Base-by-base conservation (phyloP, 2,329 filamentous ascomycete genomes). In the Botrytis tulipae region DNA sequence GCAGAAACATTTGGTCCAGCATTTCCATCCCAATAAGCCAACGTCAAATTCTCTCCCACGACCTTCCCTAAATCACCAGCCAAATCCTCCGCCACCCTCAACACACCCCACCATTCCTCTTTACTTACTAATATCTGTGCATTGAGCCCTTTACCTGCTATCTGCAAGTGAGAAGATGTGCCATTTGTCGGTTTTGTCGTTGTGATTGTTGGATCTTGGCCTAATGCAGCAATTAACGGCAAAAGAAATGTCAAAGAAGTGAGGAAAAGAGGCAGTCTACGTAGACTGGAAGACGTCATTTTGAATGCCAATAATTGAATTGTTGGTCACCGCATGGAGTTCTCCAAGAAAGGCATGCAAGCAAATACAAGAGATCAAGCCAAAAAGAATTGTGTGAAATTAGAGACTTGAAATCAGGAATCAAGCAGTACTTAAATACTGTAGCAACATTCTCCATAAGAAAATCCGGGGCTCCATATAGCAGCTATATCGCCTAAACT, bases 41-140 rank as follows among this genome's bases (percentile, higher is more conserved):
- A 82, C 1, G 89, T 88, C 73, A 90, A 87, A 80, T 92, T 91
- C 40, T 82, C 85, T 14, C 90, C 90, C 0, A 93, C 90, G 37
- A 70, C 65, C n/a, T 89, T 87, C 25, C 90, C 90, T 82, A 93
- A 92, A 80, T 93, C 91, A 6, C 84, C 79, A 0, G 90, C 89
- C 16, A 93, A 85, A 80, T 93, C 91, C 57, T 89, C 85, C 0
- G 90, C 91, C 8, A 89, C 90, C 40, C 91, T 87, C 71, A 92
- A 85, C 1, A 93, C 91, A 73, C 90, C 91, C 82, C 89, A 90
- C 84, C 88, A 91, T 74, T 93, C 91, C 72, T 87, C 83, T 32
- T 81, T 78, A 16, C 88, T 87, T n/a, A 90, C 83, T 4, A 87
- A 82, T 69, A 91, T 88, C 78, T 87, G 86, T 0, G 85, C 83